Conservation (phyloP, 148 eudicot genomes). For the Polygonum maritimum region DNA sequence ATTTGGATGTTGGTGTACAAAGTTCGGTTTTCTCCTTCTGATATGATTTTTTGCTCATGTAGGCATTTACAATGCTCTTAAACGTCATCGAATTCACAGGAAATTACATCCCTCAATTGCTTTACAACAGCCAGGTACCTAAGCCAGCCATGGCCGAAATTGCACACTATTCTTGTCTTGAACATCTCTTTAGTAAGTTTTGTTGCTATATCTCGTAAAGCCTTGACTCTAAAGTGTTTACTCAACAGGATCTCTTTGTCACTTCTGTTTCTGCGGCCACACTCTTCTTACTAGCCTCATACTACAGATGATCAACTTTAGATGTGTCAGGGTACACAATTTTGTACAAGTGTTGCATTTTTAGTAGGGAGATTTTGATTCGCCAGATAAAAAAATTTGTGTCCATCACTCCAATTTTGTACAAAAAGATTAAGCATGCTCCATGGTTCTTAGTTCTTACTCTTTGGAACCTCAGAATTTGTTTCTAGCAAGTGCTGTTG, state of each 20-base stretch:
- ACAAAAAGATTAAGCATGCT: background rate
- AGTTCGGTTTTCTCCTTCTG: background rate
- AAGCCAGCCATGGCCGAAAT: background rate
- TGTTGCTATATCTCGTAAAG: background rate
- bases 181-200: background rate
- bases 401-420: background rate
- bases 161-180: background rate
- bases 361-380: background rate
- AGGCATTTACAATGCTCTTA: conserved; percentile 75
- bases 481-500: background rate
- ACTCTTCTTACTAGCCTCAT: conserved; percentile 60
- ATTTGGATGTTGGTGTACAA: background rate
- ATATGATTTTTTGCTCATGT: conserved; percentile 14
- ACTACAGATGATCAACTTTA: conserved; percentile 43
- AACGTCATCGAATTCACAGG: conserved; percentile 57
- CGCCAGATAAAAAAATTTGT: background rate
- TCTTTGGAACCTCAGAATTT: background rate
- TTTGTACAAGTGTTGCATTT: conserved; percentile 4
- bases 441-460: background rate
- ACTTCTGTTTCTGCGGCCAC: conserved; percentile 51
- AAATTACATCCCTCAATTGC: conserved; percentile 56
- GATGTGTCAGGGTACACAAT: background rate
- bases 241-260: conserved; percentile 65
- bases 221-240: background rate
- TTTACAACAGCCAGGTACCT: conserved; percentile 84